Evolutionary conservation across 1,139 yeast species (phyloP), one percentile per base, ranked within the genome.

Genomic region (Geotrichum europaeum): DNA sequence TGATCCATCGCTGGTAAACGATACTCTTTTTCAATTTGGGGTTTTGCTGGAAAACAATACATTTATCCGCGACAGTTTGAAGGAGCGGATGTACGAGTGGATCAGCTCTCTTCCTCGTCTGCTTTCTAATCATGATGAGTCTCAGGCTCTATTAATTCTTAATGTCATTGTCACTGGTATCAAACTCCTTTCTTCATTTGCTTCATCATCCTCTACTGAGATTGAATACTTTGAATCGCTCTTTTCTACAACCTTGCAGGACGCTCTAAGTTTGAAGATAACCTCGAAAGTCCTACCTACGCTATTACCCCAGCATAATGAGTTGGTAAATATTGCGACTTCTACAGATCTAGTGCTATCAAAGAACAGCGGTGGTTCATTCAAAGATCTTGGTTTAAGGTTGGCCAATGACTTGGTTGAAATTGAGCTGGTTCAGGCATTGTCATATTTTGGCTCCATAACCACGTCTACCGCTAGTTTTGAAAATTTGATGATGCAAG

Each of bases 61-160:
- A 5, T 45, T 49, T 52, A 32, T 56, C 7, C 18, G 40, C 34
- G 49, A 51, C 3, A 22, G 25, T 18, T 50, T 72, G 2, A 67
- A 69, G 56, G 57, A 61, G 12, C 59, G 69, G 9, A 54, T 74
- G 4, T 65, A 68, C 53, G 68, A 68, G 9, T 72, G 76, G 70
- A 62, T 75, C 10, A 69, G 67, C 7, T 62, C 70, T 1, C 64
- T 77, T 25, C 72, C 75, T 2, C 66, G 71, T 6, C 61, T 67
- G 1, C 62, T 73, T n/a, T 54, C 63, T 1, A 62, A 68, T 24
- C 70, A 69, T 30, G 75, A 73, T 58, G 74, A 70, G 18, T 54
- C 62, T 9, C 57, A 61, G 18, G 66, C 72, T 7, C 49, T 62
- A 6, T 30, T 59, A 6, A 56, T 67, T 2, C 32, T 71, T 15